These are phyloP conservation scores for Podaxis mareebaensis DNA, from an alignment of 768 basidiomycete genomes.

Conservation along the genomic window DNA sequence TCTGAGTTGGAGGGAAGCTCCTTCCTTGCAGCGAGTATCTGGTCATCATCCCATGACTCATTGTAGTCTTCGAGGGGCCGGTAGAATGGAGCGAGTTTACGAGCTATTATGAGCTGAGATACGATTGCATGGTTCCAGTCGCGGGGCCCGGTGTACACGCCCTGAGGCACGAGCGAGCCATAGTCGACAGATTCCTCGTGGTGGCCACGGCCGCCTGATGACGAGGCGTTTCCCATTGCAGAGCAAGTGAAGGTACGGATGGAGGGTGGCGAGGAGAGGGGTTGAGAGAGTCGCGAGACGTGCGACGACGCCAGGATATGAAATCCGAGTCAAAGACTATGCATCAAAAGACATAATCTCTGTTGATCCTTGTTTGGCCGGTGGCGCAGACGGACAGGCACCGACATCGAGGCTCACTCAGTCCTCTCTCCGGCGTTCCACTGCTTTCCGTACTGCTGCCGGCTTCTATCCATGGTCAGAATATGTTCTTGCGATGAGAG, in stretches of 20 bases:
- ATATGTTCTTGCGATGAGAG: background rate
- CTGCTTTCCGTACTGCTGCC: background rate
- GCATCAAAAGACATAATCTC: constrained; percentile 26
- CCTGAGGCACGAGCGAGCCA: constrained; percentile 78
- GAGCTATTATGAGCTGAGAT: constrained; percentile 83
- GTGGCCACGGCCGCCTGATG: constrained; percentile 70
- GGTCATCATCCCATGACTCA: constrained; percentile 85
- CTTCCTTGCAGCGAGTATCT: constrained; percentile 80
- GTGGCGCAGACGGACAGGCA: constrained; percentile 29
- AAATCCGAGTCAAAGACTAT: constrained; percentile 28
- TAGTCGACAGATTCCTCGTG: constrained; percentile 87
- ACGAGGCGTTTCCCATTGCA: constrained; percentile 80
- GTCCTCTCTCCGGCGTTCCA: background rate
- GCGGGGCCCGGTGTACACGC: constrained; percentile 78
- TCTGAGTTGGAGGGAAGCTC: constrained; percentile 53
- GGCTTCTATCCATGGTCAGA: background rate
- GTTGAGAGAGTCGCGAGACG: constrained; percentile 20
- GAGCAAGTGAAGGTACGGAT: constrained; percentile 19
- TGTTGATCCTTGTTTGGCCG: constrained; percentile 40
- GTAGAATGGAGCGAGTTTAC: constrained; percentile 94
- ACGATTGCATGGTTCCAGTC: constrained; percentile 93
- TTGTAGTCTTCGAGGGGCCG: constrained; percentile 93
- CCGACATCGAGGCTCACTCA: background rate
- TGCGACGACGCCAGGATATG: constrained; percentile 19
- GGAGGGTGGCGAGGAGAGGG: constrained; percentile 1